Conservation (phyloP, 768 basidiomycete species). For the Calocybe cyanea region DNA sequence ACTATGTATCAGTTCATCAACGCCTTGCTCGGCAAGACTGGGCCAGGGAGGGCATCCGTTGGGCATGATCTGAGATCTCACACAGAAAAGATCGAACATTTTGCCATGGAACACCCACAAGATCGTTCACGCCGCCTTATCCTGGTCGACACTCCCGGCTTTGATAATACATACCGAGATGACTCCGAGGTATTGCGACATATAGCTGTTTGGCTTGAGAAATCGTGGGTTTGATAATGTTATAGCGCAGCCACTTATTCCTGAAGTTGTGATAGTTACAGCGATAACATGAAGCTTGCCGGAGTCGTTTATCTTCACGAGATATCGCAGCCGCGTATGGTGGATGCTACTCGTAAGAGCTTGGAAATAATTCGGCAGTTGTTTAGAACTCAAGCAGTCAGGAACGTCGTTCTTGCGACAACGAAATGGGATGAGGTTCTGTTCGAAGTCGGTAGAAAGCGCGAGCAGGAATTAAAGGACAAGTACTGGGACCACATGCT, state of each 20-base stretch:
- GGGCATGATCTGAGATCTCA: constrained; percentile 32
- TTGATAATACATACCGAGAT: constrained; percentile 15
- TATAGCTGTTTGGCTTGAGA: constrained; percentile 14
- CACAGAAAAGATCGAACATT: constrained; percentile 26
- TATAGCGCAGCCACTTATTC: constrained; percentile 17
- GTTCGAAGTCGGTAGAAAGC: constrained; percentile 25
- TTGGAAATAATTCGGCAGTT: constrained; percentile 43
- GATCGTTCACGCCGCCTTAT: constrained; percentile 5
- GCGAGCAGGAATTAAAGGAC: constrained; percentile 38
- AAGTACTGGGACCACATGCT: constrained; percentile 42
- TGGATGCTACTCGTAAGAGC: constrained; percentile 25
- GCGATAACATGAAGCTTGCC: constrained; percentile 6
- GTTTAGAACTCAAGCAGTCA: constrained; percentile 40
- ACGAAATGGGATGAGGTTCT: constrained; percentile 43
- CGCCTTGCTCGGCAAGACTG: constrained; percentile 16
- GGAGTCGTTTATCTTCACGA: constrained; percentile 11
- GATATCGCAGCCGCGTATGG: constrained; percentile 23
- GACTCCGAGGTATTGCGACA: constrained; percentile 18
- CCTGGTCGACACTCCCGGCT: constrained; percentile 20
- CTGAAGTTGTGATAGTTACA: constrained; percentile 10
- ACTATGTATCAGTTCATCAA: constrained; percentile 37
- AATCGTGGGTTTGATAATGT: constrained; percentile 11
- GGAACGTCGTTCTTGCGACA: constrained; percentile 44
- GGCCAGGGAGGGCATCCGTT: constrained; percentile 18
- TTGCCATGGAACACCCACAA: constrained; percentile 10